Conservation (phyloP, 192 early-diverging fungal genomes). For the Physocladia obscura region DNA sequence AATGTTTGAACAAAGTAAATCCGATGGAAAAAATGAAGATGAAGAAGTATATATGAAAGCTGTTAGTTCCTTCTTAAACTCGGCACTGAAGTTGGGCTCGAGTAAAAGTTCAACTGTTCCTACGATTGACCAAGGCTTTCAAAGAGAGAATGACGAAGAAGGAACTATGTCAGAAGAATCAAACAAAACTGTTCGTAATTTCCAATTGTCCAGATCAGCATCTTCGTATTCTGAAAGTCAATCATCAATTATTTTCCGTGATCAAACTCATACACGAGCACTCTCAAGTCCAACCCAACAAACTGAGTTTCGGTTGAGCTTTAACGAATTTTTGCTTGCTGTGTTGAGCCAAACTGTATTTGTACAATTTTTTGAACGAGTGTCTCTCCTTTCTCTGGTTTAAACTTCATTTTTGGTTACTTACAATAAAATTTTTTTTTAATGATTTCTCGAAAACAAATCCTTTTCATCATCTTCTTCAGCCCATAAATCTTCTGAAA, state of each 20-base stretch:
- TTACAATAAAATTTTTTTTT: no score
- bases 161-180: no score
- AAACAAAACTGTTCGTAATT: no score
- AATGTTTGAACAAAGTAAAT: conserved; percentile 47
- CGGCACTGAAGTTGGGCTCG: conserved; percentile 55
- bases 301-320: conserved; percentile 42
- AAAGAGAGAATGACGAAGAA: background rate
- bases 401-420: background rate
- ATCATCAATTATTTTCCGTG: background rate
- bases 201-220: conserved; percentile 2
- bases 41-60: conserved; percentile 55
- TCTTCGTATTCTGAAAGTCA: background rate
- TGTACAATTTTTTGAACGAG: conserved; percentile 58
- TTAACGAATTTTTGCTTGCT: conserved; percentile 63
- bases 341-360: conserved; percentile 56
- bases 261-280: background rate
- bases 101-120: conserved; percentile 32
- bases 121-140: background rate
- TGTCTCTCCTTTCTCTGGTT: background rate
- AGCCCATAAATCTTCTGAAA: no score
- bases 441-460: no score
- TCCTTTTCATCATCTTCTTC: no score
- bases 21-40: conserved; percentile 31
- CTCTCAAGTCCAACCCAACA: background rate
- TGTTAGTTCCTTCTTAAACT: conserved; percentile 56